Evolutionary conservation across 345 rosid genomes (phyloP).

Genomic region (Aurinia saxatilis): DNA sequence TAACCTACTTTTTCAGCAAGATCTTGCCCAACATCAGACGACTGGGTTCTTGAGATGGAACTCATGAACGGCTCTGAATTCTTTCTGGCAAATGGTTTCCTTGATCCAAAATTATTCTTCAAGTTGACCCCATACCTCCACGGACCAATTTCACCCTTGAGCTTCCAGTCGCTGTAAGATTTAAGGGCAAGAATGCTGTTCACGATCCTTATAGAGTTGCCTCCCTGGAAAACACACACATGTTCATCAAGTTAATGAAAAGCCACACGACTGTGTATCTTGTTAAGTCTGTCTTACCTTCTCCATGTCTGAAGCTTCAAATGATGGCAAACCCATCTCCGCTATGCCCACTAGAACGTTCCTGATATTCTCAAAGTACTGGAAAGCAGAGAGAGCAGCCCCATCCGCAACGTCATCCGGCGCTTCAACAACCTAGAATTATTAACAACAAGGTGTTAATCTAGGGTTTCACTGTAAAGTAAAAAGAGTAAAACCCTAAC

Average conservation of each 20-base stretch:
- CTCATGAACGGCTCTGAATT: conserved; percentile 58
- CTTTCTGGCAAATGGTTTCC: conserved; percentile 55
- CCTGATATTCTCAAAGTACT: conserved; percentile 84
- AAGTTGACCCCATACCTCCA: conserved; percentile 58
- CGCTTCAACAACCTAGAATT: conserved; percentile 64
- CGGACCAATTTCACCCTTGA: conserved; percentile 54
- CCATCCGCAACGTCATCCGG: conserved; percentile 80
- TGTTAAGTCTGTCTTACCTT: conserved; percentile 36
- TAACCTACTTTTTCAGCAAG: conserved; percentile 50
- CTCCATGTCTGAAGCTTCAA: conserved; percentile 88
- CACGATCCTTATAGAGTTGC: conserved; percentile 70
- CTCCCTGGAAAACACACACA: conserved; percentile 40
- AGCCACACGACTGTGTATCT: background rate
- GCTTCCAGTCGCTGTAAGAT: conserved; percentile 77
- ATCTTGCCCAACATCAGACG: conserved; percentile 38
- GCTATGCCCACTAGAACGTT: conserved; percentile 70
- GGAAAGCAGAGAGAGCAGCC: conserved; percentile 81
- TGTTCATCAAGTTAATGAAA: background rate
- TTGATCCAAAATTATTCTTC: conserved; percentile 32
- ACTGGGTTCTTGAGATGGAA: conserved; percentile 45
- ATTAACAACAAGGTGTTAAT: no score
- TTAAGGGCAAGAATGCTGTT: conserved; percentile 76
- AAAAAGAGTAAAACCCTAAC: conserved; percentile 28
- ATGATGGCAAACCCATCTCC: conserved; percentile 76
- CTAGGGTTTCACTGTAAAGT: no score